Percentiles rank a stretch among this genome's conserved stretches.
Evolutionary conservation across 1,284 basidiomycete genomes (phyloP).

Genomic region (Ustilago loliicola): DNA sequence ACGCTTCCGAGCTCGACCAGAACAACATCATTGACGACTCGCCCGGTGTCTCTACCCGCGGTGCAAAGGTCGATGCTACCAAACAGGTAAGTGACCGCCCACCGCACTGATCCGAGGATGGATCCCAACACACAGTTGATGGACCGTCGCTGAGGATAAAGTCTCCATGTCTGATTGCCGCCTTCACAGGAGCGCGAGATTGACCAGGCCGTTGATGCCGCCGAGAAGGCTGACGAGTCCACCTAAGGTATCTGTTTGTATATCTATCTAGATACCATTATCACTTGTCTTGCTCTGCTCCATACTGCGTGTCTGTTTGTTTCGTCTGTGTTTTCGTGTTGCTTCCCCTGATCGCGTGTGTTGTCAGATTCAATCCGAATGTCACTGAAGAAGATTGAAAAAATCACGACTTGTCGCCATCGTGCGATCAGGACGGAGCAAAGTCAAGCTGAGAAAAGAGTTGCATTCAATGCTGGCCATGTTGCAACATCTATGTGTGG

Average conservation of each 20-base stretch:
- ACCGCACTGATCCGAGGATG: neutral
- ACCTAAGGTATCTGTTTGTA: neutral
- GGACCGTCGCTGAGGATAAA: neutral
- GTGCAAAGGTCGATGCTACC: conserved; percentile 53
- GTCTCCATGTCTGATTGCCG: neutral
- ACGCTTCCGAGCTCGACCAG: conserved; percentile 47
- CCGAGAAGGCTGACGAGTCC: conserved; percentile 36
- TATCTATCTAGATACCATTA: conserved; percentile 2
- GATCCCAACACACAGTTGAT: neutral
- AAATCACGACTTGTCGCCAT: neutral
- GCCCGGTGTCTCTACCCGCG: conserved; percentile 49
- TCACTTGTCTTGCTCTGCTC: neutral
- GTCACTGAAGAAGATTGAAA: neutral
- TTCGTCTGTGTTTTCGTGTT: neutral
- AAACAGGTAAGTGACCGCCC: conserved; percentile 42
- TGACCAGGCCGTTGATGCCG: conserved; percentile 49
- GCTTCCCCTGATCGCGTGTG: neutral
- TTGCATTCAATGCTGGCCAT: conserved; percentile 31
- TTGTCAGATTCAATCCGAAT: neutral
- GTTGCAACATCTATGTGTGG: conserved; percentile 19
- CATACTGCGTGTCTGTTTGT: neutral
- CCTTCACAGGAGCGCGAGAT: conserved; percentile 47
- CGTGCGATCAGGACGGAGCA: neutral
- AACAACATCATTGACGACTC: conserved; percentile 59
- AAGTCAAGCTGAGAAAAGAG: conserved; percentile 26